Evolutionary conservation across 2,329 filamentous ascomycete species (phyloP), one percentile per base, ranked within the genome.

Genomic region (Cytospora leucostoma): DNA sequence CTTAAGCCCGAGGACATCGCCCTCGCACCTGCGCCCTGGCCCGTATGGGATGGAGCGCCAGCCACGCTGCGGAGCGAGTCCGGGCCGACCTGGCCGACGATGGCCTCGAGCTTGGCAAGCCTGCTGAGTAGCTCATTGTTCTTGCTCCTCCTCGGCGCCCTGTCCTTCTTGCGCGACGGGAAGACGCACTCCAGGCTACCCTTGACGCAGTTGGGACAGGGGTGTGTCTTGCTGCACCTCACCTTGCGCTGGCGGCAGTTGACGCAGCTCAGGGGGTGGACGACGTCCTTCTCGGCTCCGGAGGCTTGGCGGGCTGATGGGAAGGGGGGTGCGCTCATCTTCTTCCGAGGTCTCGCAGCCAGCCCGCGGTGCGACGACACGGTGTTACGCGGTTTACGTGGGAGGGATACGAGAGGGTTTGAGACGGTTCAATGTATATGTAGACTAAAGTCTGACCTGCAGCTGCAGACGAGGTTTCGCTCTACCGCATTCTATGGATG

Each of bases 181-280:
- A 79, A 80, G 44, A 78, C 68, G 68, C 81, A 88, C 54, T 83
- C 78, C 10, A 76, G 74, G 8, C 75, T 72, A 44, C 77, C 75
- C 56, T 78, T 80, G 27, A 78, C 69, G 69, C 85, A 88, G 62
- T 82, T 80, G 7, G 74, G 72, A 70, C 86, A 88, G 6, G 85
- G 86, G 65, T 80, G 77, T 40, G 77, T 75, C 66, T 83, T 81
- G 69, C 85, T 80, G 73, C 86, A 88, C 67, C 83, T 86, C 52
- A 88, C 77, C 70, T 88, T 88, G 66, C 85, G 81, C 66, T 84
- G 82, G 64, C 88, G 84, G 68, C 87, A 90, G n/a, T 80, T 78
- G 6, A 85, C 78, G 70, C 88, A 90, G 44, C 78, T 80, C 54
- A 82, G 71, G 17, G 56, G 60, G 33, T 61, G 57, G 21, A 56